Percentiles rank a stretch among this genome's conserved stretches.
These are phyloP conservation scores for Teratosphaeria gauchensis DNA, from an alignment of 2,329 filamentous ascomycete species.

Conservation along the genomic window DNA sequence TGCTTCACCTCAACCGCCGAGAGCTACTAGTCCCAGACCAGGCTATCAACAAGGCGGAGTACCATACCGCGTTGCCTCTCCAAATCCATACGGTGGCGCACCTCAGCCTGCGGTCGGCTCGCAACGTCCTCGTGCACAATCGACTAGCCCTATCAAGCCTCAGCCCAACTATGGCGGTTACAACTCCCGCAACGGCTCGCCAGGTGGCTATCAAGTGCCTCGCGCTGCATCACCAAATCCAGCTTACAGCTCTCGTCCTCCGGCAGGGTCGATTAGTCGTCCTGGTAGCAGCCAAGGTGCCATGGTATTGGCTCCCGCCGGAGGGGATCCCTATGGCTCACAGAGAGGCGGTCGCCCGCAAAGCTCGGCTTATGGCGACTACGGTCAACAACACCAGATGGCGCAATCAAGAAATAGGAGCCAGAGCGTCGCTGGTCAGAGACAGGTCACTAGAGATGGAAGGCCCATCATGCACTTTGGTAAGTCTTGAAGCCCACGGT, in stretches of 20 bases:
- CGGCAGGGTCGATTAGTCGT: conserved; percentile 20
- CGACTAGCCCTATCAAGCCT: conserved; percentile 32
- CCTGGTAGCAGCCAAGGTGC: conserved; percentile 29
- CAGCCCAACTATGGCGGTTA: conserved; percentile 26
- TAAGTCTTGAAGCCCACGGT: conserved; percentile 44
- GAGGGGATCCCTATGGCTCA: conserved; percentile 30
- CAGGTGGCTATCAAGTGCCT: conserved; percentile 27
- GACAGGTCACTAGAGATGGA: conserved; percentile 77
- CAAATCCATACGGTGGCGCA: conserved; percentile 49
- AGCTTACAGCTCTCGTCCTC: conserved; percentile 23
- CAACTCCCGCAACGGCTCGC: conserved; percentile 29
- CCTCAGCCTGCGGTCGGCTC: conserved; percentile 14
- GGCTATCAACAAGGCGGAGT: conserved; percentile 25
- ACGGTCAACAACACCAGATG: conserved; percentile 25
- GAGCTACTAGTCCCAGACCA: conserved; percentile 49
- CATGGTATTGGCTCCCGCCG: conserved; percentile 33
- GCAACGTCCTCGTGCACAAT: conserved; percentile 28
- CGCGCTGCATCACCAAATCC: conserved; percentile 31
- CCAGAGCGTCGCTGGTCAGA: conserved; percentile 78
- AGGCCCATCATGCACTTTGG: conserved; percentile 85
- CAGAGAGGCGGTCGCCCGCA: conserved; percentile 33
- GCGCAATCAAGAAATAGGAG: conserved; percentile 47
- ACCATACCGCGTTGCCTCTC: conserved; percentile 41
- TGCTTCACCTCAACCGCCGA: conserved; percentile 58
- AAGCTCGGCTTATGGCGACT: conserved; percentile 35